Evolutionary conservation across 495 filamentous ascomycete genomes (phyloP), one percentile per base, ranked within the genome.

Genomic region (Friedmanniomyces simplex): DNA sequence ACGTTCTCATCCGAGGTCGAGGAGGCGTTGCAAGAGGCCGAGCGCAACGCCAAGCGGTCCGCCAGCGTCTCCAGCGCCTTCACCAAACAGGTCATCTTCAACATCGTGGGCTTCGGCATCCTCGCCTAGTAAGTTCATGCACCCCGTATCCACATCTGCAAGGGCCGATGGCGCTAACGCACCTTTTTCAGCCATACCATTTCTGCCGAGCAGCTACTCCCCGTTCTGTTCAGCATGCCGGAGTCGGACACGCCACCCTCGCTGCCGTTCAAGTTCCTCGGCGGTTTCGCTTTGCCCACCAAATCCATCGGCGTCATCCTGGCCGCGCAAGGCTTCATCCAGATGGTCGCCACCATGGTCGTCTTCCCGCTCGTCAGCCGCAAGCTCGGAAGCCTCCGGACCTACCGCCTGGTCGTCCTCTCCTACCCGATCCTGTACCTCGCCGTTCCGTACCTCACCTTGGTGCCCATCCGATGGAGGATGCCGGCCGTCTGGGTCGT

Each of bases 191-290:
- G 90, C 50, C 85, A 89, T 64, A 87, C 85, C 50, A 95, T 98
- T 67, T 89, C 88, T 0, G 95, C 95, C 63, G 93, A 98, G 73
- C 86, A 95, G 67, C 75, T 97, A 32, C 82, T 97, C 61, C 94
- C 93, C 0, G 87, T 96, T 3, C 87, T 97, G 59, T 79, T 98
- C 55, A 94, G 88, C 66, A 91, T 86, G 22, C 79, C 81, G 20
- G 71, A 76, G 45, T 82, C 83, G 21, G 64, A 73, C 51, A 70
- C 72, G 36, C 68, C 73, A 10, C 75, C 81, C 7, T 73, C 79
- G 11, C 76, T 94, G 21, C 90, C 90, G 6, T 87, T 97, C 76
- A 85, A 86, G 62, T 96, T 98, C 66, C 82, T 81, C 6, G 89
- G 89, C 52, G 93, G 93, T 11, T 88, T 96, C 56, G 87, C 82